Base-by-base conservation (phyloP, 108 stramenopile species). In the Nannochloropsis salina region DNA sequence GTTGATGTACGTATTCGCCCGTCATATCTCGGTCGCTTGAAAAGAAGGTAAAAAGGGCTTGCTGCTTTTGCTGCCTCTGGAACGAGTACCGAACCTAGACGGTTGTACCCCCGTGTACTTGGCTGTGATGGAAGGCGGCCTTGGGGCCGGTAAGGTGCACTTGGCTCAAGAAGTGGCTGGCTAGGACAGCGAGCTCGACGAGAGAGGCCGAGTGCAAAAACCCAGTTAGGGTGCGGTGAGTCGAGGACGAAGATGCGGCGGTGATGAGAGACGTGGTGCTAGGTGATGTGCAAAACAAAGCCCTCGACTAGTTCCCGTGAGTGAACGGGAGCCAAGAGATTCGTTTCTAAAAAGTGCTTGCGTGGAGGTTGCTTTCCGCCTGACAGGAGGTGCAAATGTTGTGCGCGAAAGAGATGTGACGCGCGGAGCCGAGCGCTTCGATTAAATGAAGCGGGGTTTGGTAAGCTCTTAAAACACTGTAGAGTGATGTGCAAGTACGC, bases 221-320 rank as follows among this genome's bases (percentile, higher is more conserved):
- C 31, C 31, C 31, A 31, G 31, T 31, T 31, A 31, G 31, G 31
- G 31, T 31, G 31, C 31, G 31, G 31, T 31, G 31, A 31, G 61
- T 74, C 3, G n/a, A 74, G 61, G 2, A n/a, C 15, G n/a, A 74
- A 3, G 61, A 74, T 2, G 61, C 3, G 3, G 61, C 15, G 61
- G 61, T n/a, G 61, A n/a, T 74, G 6, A 15, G 61, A 74, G 61
- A 15, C 61, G 61, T 74, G 61, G 61, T 74, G 61, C 61, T 74
- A n/a, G n/a, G 61, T 74, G 61, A 74, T 74, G 61, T 74, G 61
- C 61, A 74, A 74, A n/a, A 74, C 61, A 74, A 74, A 74, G 20
- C 61, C n/a, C 61, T 31, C 31, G 31, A 31, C 31, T 74, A 74
- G 15, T 15, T 74, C 6, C 61, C 61, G 20, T 74, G 2, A n/a